Conservation (phyloP, 2,329 filamentous ascomycete species). For the Pestalotiopsis sp. region DNA sequence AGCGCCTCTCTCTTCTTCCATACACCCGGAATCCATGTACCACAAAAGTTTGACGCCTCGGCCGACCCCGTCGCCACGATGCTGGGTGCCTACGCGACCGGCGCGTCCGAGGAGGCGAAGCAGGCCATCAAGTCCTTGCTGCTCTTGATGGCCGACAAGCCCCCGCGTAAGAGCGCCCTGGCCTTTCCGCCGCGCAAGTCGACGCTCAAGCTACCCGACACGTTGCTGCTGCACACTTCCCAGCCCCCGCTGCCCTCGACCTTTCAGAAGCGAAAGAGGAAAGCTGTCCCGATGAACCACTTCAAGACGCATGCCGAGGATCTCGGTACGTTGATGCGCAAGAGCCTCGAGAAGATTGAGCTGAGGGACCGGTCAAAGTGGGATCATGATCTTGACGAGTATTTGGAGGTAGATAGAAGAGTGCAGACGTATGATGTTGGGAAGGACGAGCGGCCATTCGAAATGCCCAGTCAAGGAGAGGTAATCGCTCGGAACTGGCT, state of each 20-base stretch:
- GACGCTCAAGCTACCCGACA: conserved; percentile 49
- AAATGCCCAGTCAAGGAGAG: conserved; percentile 17
- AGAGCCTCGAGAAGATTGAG: conserved; percentile 49
- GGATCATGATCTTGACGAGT: conserved; percentile 39
- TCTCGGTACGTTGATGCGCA: conserved; percentile 48
- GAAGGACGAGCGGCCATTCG: conserved; percentile 21
- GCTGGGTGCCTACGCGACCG: conserved; percentile 20
- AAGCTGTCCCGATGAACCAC: conserved; percentile 36
- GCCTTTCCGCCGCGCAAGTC: conserved; percentile 50
- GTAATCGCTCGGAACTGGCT: conserved; percentile 24
- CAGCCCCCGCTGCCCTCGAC: conserved; percentile 21
- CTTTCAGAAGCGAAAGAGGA: conserved; percentile 17
- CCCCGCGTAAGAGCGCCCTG: conserved; percentile 43
- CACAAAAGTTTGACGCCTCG: conserved; percentile 43
- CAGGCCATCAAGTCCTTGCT: conserved; percentile 11
- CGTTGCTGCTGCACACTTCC: conserved; percentile 49
- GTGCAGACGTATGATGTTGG: conserved; percentile 42
- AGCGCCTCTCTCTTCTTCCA: conserved; percentile 62
- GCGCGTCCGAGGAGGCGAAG: background rate
- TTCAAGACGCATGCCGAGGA: conserved; percentile 49
- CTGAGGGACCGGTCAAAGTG: conserved; percentile 41
- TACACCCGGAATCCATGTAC: conserved; percentile 48
- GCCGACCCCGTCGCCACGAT: conserved; percentile 23
- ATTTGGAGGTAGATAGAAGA: conserved; percentile 34
- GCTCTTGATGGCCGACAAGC: conserved; percentile 20